Conservation (phyloP, 306 rosid species). For the Dryas alaskensis region DNA sequence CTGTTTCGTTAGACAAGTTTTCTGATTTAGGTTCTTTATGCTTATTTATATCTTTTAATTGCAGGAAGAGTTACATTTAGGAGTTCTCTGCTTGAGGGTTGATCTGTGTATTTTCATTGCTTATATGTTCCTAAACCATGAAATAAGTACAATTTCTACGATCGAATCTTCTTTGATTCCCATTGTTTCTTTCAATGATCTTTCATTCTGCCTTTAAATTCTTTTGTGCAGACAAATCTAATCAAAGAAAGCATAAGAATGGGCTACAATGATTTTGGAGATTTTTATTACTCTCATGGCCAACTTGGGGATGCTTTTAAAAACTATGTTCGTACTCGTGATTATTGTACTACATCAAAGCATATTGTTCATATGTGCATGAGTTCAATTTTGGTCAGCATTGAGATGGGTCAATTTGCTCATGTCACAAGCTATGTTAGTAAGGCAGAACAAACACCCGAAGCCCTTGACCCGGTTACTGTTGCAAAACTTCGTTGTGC, state of each 20-base stretch:
- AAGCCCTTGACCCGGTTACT: constrained; percentile 57
- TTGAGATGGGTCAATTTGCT: constrained; percentile 97
- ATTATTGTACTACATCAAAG: constrained; percentile 92
- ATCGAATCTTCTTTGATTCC: background rate
- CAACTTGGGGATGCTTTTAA: constrained; percentile 88
- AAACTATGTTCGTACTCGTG: constrained; percentile 90
- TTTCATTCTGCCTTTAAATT: constrained; percentile 25
- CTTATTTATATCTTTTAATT: background rate
- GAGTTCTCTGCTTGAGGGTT: background rate
- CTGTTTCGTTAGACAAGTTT: background rate
- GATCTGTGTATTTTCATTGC: background rate
- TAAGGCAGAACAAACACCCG: constrained; percentile 83
- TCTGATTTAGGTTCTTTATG: background rate
- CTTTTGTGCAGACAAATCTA: constrained; percentile 77
- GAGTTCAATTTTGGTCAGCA: constrained; percentile 94
- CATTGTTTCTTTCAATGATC: constrained; percentile 9
- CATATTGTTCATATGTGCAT: constrained; percentile 94
- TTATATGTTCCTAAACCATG: background rate
- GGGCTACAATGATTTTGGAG: constrained; percentile 99
- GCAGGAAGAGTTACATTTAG: background rate
- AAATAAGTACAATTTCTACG: background rate
- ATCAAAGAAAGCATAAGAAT: constrained; percentile 98
- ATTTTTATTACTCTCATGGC: constrained; percentile 88
- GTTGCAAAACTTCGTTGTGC: constrained; percentile 81
- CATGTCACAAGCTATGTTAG: constrained; percentile 86